Evolutionary conservation across 129 eudicot species (phyloP).

Genomic region (Rutidosis leptorrhynchoides): DNA sequence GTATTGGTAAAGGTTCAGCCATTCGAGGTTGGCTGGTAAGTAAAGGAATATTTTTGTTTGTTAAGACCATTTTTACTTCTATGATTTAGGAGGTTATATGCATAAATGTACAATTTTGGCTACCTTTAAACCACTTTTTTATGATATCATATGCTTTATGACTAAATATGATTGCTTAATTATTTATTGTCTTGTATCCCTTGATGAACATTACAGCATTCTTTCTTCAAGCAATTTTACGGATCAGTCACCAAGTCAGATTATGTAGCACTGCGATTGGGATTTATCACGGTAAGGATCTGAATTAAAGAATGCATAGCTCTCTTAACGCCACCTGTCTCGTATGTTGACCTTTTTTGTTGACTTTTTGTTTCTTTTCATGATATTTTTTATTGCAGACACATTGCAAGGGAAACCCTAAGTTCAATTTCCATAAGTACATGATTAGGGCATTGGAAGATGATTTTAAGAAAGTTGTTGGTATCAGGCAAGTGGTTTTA

Average conservation of each 20-base stretch:
- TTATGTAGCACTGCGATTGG: constrained; percentile 57
- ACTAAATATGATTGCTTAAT: not conserved
- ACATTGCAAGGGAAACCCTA: constrained; percentile 52
- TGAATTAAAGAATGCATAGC: not conserved
- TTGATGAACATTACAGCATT: constrained; percentile 43
- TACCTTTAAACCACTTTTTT: not conserved
- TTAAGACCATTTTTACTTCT: not conserved
- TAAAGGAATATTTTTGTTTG: not conserved
- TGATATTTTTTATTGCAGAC: constrained; percentile 32
- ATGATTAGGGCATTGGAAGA: constrained; percentile 71
- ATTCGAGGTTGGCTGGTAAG: constrained; percentile 70
- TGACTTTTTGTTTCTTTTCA: not conserved
- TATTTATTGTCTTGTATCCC: not conserved
- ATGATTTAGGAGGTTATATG: not conserved
- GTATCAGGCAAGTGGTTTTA: constrained; percentile 56
- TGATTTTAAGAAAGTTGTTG: constrained; percentile 71
- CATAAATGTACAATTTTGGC: not conserved
- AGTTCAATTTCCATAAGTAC: constrained; percentile 70
- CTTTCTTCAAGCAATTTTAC: constrained; percentile 68
- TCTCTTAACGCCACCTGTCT: not conserved
- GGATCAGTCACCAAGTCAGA: constrained; percentile 69
- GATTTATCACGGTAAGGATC: constrained; percentile 55
- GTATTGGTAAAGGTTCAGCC: constrained; percentile 45
- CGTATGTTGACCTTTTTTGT: not conserved
- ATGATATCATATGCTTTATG: not conserved